Evolutionary conservation across 495 filamentous ascomycete genomes (phyloP), one percentile per base, ranked within the genome.

Genomic region (Beverwykella pulmonaria): DNA sequence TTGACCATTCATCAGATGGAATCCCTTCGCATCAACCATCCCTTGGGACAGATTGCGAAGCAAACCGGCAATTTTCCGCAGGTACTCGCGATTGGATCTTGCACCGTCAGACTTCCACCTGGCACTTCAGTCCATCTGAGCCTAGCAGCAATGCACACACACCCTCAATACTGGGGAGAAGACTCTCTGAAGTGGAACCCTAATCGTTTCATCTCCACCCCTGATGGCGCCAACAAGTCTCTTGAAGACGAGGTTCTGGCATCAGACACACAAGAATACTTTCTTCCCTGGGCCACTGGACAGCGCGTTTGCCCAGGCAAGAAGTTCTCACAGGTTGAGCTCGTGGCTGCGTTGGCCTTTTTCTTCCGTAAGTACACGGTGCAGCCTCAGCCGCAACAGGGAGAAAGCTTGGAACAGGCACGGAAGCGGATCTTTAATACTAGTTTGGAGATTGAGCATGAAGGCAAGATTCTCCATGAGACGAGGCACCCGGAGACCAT

Each of bases 391-490:
- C 52, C n/a, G 22, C 10, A 41, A 23, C 23, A n/a, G 8, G 65
- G 57, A 5, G 63, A 73, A 49, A 71, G 17, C 3, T 39, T 53
- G n/a, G 46, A 62, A 22, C 20, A 63, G 19, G 63, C 71, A 10
- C 61, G 36, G 27, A 39, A 55, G 32, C 59, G 71, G 39, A 52
- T 65, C 19, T 49, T 23, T 26, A 46, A 41, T 0, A 32, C 55
- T n/a, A 50, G 68, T 0, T 22, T 65, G 30, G 72, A 61, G 34
- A 25, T 44, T 14, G 52, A 61, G 1, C 52, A 56, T 39, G 34
- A 64, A 41, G 34, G 58, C 12, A 49, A 49, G 17, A 59, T 75
- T 15, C 48, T 73, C 6, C 26, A 70, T 48, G 58, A 75, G 58
- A 70, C 72, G 63, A 50, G 32, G 29, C 27, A 62, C 1, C 67